Evolutionary conservation across 2,329 filamentous ascomycete genomes (phyloP).

Genomic region (Aspergillus sclerotialis): DNA sequence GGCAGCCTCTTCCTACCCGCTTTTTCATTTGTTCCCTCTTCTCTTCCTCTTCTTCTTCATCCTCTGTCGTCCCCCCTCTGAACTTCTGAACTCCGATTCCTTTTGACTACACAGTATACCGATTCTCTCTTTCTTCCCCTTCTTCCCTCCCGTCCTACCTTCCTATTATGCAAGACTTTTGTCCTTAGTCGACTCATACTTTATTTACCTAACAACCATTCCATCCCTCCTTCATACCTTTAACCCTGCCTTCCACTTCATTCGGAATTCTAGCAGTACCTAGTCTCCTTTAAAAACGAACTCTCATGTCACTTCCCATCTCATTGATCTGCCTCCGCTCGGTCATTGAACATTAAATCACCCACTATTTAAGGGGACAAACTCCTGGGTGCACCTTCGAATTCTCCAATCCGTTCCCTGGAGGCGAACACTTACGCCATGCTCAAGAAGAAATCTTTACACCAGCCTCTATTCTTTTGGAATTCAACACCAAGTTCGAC

Average conservation of each 20-base stretch:
- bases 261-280: too few relatives aligned
- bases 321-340: too few relatives aligned
- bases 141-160: not conserved
- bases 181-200: not conserved
- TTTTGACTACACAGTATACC: not conserved
- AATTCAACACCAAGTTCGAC: constrained; percentile 36
- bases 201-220: not conserved
- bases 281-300: too few relatives aligned
- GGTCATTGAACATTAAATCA: too few relatives aligned
- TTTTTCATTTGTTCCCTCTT: constrained; percentile 6
- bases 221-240: too few relatives aligned
- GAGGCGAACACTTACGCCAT: constrained; percentile 33
- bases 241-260: too few relatives aligned
- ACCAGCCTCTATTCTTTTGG: constrained; percentile 29
- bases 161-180: not conserved
- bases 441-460: constrained; percentile 31
- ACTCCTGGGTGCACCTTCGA: too few relatives aligned
- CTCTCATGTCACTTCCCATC: too few relatives aligned
- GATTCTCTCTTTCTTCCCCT: not conserved
- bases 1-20: too few relatives aligned
- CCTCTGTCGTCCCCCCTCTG: constrained; percentile 14
- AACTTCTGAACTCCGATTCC: constrained; percentile 19
- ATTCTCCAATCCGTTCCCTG: too few relatives aligned
- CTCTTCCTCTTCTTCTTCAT: constrained; percentile 7
- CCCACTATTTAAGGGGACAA: too few relatives aligned